Conservation (phyloP, 2,329 filamentous ascomycete species). For the Emergomyces orientalis region DNA sequence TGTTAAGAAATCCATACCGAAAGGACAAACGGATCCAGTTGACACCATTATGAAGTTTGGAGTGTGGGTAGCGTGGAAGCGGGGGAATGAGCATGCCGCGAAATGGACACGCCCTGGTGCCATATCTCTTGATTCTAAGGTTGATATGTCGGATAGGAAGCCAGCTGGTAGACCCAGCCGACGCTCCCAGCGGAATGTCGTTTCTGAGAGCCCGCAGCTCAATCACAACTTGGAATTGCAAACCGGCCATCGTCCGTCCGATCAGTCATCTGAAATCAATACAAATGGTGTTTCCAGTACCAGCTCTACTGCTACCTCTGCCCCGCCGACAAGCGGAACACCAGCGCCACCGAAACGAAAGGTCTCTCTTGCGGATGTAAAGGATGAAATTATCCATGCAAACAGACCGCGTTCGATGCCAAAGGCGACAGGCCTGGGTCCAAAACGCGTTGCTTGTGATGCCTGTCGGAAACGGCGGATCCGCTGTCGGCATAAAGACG, state of each 20-base stretch:
- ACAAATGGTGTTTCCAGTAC: conserved; percentile 13
- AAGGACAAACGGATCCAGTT: conserved; percentile 52
- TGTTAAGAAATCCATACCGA: conserved; percentile 54
- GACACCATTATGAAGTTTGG: conserved; percentile 51
- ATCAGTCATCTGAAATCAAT: conserved; percentile 18
- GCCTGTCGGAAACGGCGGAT: conserved; percentile 54
- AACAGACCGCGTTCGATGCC: conserved; percentile 5
- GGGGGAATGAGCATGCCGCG: conserved; percentile 53
- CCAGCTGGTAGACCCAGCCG: conserved; percentile 47
- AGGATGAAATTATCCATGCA: conserved; percentile 19
- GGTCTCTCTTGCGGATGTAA: conserved; percentile 17
- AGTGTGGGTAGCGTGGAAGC: conserved; percentile 59
- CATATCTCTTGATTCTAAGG: conserved; percentile 41
- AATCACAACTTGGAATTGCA: conserved; percentile 25
- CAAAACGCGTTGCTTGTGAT: conserved; percentile 53
- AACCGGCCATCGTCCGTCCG: conserved; percentile 28
- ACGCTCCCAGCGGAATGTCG: conserved; percentile 46
- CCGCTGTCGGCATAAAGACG: conserved; percentile 54
- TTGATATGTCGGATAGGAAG: conserved; percentile 45
- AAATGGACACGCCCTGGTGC: conserved; percentile 53
- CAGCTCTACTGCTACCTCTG: conserved; percentile 15
- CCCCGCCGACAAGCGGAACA: conserved; percentile 21
- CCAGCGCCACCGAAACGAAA: conserved; percentile 18
- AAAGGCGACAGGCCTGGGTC: conserved; percentile 46
- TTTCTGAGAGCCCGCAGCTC: conserved; percentile 31